Percentiles rank a stretch among this genome's conserved stretches.
Conservation (phyloP, 306 rosid genomes). For the Alnus rubra region DNA sequence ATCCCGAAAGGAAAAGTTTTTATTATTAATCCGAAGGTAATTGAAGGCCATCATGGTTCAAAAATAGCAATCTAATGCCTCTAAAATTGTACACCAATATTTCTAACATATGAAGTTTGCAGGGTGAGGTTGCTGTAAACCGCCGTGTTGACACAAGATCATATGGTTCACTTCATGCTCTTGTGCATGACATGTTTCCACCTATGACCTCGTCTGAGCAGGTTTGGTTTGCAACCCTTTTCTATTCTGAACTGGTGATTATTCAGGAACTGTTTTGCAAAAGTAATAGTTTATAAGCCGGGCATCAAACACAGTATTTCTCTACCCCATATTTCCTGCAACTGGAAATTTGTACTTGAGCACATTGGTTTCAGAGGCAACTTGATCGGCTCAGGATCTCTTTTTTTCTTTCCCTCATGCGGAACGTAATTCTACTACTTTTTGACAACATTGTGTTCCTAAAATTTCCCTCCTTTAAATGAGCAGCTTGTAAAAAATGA, state of each 20-base stretch:
- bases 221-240: constrained; percentile 44
- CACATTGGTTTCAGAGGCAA: not conserved
- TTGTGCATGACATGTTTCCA: constrained; percentile 92
- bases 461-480: not conserved
- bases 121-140: constrained; percentile 91
- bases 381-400: not conserved
- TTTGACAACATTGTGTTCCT: not conserved
- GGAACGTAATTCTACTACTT: not conserved
- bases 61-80: constrained; percentile 8
- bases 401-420: not conserved
- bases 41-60: constrained; percentile 18
- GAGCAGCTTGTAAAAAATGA: not conserved
- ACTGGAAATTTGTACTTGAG: not conserved
- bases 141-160: constrained; percentile 71
- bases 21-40: constrained; percentile 93
- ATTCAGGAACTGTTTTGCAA: not conserved
- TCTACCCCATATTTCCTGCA: not conserved
- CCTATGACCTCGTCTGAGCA: constrained; percentile 59
- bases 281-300: not conserved
- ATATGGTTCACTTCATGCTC: constrained; percentile 82
- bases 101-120: constrained; percentile 40
- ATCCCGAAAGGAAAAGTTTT: constrained; percentile 90
- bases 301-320: not conserved
- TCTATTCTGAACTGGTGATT: not conserved
- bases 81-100: constrained; percentile 22